Conservation (phyloP, 2,329 filamentous ascomycete species). For the Paradendryphiella salina region DNA sequence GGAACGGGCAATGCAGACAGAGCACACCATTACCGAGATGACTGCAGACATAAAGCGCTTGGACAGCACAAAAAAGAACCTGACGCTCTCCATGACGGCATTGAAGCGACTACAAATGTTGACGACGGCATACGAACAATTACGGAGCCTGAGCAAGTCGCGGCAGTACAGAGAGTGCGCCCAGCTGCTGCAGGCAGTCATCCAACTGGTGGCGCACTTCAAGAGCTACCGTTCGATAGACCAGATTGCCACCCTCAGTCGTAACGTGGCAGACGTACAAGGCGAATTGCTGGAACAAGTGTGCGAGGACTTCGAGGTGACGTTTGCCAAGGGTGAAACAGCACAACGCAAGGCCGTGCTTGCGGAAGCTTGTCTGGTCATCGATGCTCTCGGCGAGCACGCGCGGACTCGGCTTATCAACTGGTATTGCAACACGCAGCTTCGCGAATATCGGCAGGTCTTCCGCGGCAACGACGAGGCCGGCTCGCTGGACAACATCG, state of each 20-base stretch:
- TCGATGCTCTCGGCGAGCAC: constrained; percentile 90
- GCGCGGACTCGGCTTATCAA: constrained; percentile 80
- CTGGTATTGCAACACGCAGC: constrained; percentile 97
- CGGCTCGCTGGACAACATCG: constrained; percentile 94
- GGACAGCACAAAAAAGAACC: constrained; percentile 93
- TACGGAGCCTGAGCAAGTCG: constrained; percentile 78
- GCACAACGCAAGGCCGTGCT: constrained; percentile 69
- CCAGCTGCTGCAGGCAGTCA: constrained; percentile 87
- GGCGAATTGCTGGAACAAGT: constrained; percentile 92
- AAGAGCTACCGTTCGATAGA: constrained; percentile 97
- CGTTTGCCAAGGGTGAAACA: constrained; percentile 87
- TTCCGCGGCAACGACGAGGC: constrained; percentile 94
- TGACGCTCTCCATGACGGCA: constrained; percentile 96
- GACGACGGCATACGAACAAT: constrained; percentile 97
- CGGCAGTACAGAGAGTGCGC: constrained; percentile 95
- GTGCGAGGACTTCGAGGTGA: constrained; percentile 98
- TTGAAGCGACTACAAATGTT: constrained; percentile 97
- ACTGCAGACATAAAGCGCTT: constrained; percentile 97
- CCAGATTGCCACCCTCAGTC: constrained; percentile 90
- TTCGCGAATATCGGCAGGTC: constrained; percentile 92
- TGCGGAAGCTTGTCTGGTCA: constrained; percentile 85
- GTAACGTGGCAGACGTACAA: constrained; percentile 91
- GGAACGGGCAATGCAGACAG: constrained; percentile 84
- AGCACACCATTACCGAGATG: constrained; percentile 97
- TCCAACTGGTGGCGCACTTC: constrained; percentile 98